These are phyloP conservation scores for Phialocephala subalpina DNA, from an alignment of 2,329 filamentous ascomycete genomes.

Conservation along the genomic window DNA sequence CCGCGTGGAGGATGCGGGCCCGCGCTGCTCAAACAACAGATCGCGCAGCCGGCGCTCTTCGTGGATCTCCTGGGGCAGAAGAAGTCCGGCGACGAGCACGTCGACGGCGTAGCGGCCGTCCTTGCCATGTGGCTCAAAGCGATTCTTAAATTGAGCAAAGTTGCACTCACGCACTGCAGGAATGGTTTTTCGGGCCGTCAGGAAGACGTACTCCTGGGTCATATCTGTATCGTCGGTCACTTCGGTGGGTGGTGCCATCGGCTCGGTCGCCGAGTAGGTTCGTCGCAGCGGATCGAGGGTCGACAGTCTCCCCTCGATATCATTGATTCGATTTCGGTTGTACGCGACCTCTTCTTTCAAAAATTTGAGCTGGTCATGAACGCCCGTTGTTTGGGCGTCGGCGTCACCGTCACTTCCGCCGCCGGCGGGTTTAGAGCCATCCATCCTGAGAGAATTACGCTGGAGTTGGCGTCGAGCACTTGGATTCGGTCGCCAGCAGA, in stretches of 20 bases:
- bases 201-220: neutral
- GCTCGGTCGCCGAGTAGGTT: too few relatives aligned
- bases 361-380: too few relatives aligned
- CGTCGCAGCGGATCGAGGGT: too few relatives aligned
- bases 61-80: conserved; percentile 18
- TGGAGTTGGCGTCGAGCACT: too few relatives aligned
- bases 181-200: conserved; percentile 3
- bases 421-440: too few relatives aligned
- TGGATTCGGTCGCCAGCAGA: too few relatives aligned
- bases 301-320: too few relatives aligned
- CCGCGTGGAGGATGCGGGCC: neutral
- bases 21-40: neutral
- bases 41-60: conserved; percentile 1
- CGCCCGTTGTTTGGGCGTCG: too few relatives aligned
- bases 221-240: conserved; percentile 1
- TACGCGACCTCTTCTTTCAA: too few relatives aligned
- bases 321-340: too few relatives aligned
- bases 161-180: conserved; percentile 17
- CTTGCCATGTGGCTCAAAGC: conserved; percentile 25
- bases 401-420: too few relatives aligned
- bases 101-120: conserved; percentile 35
- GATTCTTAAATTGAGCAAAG: conserved; percentile 38
- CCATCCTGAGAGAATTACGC: too few relatives aligned
- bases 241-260: neutral
- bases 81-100: conserved; percentile 28